Evolutionary conservation across 1,284 basidiomycete species (phyloP).

Genomic region (Sphagnurus paluster): DNA sequence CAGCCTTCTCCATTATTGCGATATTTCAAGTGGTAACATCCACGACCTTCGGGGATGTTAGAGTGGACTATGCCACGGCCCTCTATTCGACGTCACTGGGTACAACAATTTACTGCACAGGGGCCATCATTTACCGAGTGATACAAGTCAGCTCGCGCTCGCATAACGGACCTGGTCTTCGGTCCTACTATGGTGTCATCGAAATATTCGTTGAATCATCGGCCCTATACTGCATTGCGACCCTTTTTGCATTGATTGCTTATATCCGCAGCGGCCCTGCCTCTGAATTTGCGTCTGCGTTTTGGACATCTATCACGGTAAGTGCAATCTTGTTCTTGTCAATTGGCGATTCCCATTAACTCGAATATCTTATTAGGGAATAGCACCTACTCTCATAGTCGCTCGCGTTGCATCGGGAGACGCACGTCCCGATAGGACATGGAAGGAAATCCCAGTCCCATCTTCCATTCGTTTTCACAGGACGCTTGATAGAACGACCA

Average conservation of each 20-base stretch:
- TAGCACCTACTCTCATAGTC: slow-evolving; percentile 20
- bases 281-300: slow-evolving; percentile 19
- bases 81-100: slow-evolving; percentile 17
- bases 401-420: slow-evolving; percentile 18
- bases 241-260: slow-evolving; percentile 17
- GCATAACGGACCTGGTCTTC: slow-evolving; percentile 3
- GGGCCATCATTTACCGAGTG: slow-evolving; percentile 15
- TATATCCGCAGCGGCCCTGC: slow-evolving; percentile 15
- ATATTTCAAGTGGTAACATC: slow-evolving; percentile 12
- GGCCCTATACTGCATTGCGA: slow-evolving; percentile 16
- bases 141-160: slow-evolving; percentile 8
- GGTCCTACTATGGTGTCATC: slow-evolving; percentile 14
- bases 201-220: slow-evolving; percentile 20
- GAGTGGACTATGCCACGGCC: slow-evolving; percentile 19
- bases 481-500: slow-evolving; percentile 1
- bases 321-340: neutral
- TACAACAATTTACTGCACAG: slow-evolving; percentile 18
- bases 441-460: slow-evolving; percentile 10
- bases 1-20: slow-evolving; percentile 18
- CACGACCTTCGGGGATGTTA: slow-evolving; percentile 14
- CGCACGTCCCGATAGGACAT: slow-evolving; percentile 12
- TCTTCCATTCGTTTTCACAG: slow-evolving; percentile 17
- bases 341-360: neutral
- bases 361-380: slow-evolving; percentile 7
- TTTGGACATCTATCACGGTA: slow-evolving; percentile 18